Base-by-base conservation (phyloP, 2,329 filamentous ascomycete species). In the Saccharata proteae region DNA sequence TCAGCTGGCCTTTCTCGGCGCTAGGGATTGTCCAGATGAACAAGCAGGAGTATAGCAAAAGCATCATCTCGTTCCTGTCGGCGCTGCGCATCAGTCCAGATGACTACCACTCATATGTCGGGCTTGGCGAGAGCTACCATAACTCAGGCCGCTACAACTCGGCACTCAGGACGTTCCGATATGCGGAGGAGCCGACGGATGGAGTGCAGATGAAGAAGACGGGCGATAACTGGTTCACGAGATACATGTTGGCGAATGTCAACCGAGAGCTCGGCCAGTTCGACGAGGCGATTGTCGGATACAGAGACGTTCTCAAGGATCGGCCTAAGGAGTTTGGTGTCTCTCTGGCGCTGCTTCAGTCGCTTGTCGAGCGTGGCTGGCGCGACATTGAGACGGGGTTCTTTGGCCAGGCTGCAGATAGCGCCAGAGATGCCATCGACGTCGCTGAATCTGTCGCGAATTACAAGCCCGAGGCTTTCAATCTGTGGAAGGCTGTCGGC, bases 21-120 rank as follows among this genome's bases (percentile, higher is more conserved):
- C 65, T 98, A 2, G 90, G 92, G 16, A 84, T 93, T 11, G 88
- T 93, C 1, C 84, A 96, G 53, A 71, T 96, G 51, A 94, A 93
- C 58, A 90, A 84, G 51, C 84, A 92, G 50, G 84, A 93, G 38
- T 96, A 88, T 45, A 65, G 77, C 42, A 80, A 83, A 49, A 85
- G 85, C 20, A 85, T 96, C 32, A 77, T 88, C 6, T 93, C 84
- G 0, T 98, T 96, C 52, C 81, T 96, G 47, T 75, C 83, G 2
- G 86, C 90, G 8, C 64, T 98, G 19, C 71, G 88, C 32, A 81
- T 93, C 28, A 73, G 76, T 2, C 84, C 86, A 0, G 65, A 77
- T 24, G 84, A 96, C 54, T 96, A 96, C 48, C 80, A 98, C 57
- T 93, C 83, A 0, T 98, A 88, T 74, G 81, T 98, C 15, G 90